phyloP scores from a whole-genome alignment of 805 yeast species.

The Ogataea methylovora region DNA sequence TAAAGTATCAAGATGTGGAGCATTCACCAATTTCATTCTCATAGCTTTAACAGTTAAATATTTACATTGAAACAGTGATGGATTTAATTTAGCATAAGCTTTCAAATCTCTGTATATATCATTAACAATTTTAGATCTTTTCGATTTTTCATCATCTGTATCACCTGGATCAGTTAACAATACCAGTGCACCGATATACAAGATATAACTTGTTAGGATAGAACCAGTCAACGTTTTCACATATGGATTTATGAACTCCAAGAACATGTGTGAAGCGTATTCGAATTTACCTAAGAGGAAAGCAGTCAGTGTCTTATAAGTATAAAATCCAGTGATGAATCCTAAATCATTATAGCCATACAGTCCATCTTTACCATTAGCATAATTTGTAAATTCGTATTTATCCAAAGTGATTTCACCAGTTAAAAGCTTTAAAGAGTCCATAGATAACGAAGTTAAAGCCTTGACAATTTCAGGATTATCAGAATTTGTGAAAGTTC shows the following conservation, averaged over 20 bases:
- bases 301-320: slow-evolving; percentile 1
- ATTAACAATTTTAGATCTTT: slow-evolving; percentile 10
- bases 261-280: slow-evolving; percentile 3
- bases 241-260: slow-evolving; percentile 2
- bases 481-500: not conserved
- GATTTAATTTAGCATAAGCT: slow-evolving; percentile 29
- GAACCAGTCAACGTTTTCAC: slow-evolving; percentile 1
- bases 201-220: slow-evolving; percentile 5
- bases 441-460: slow-evolving; percentile 1
- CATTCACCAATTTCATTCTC: slow-evolving; percentile 10
- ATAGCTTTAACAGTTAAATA: slow-evolving; percentile 29
- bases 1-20: slow-evolving; percentile 28
- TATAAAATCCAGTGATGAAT: not conserved
- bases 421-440: slow-evolving; percentile 1
- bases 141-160: slow-evolving; percentile 10
- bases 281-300: slow-evolving; percentile 6
- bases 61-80: slow-evolving; percentile 32
- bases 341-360: not conserved
- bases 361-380: not conserved
- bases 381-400: not conserved
- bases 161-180: slow-evolving; percentile 10
- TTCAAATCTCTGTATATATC: slow-evolving; percentile 20
- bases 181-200: slow-evolving; percentile 7
- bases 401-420: slow-evolving; percentile 4
- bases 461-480: not conserved